Base-by-base conservation (phyloP, 768 basidiomycete species). In the Leccinum obscurum region DNA sequence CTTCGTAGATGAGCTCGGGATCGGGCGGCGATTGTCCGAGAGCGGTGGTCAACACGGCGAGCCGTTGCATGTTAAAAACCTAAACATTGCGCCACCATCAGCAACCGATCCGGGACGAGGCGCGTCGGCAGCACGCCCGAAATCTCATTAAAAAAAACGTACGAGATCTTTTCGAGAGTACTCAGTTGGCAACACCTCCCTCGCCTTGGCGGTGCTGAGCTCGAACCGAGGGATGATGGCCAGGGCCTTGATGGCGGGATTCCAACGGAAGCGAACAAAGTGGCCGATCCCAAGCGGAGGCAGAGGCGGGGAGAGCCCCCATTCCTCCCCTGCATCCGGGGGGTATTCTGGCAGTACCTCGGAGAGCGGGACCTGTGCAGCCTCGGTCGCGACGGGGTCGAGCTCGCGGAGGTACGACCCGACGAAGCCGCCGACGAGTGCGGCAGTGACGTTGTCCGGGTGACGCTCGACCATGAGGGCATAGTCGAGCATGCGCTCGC, bases 391-490 rank as follows among this genome's bases (percentile, higher is more conserved):
- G 46, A 82, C 84, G 10, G 83, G 81, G 66, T 92, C 92, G 52
- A 98, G 83, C 74, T 97, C 96, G 61, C 90, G 85, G 55, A 98
- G 83, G 79, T 98, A 99, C 3, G 91, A 92, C 20, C 97, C 97
- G 26, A 98, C 93, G 75, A 99, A 98, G 0, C 97, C 97, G 37
- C 97, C 97, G 17, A 98, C 84, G 39, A 99, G 85, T 0, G 95
- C 96, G 3, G 97, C 97, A 1, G 97, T 97, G 70, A 99, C 95
- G 73, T 99, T 99, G 76, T 99, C 97, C 15, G 97, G 97, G 72
- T 99, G 97, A 17, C 97, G 84, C 77, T 99, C 97, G 69, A 99
- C 95, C 97, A 99, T 99, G 56, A 99, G 82, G 1, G 96, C 95
- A 70, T 92, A 96, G 77, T 99, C 97, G 62, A 98, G 85, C 67